These are phyloP conservation scores for Amoeboaphelidium protococcarum DNA, from an alignment of 371 early-diverging fungal species.

Conservation along the genomic window DNA sequence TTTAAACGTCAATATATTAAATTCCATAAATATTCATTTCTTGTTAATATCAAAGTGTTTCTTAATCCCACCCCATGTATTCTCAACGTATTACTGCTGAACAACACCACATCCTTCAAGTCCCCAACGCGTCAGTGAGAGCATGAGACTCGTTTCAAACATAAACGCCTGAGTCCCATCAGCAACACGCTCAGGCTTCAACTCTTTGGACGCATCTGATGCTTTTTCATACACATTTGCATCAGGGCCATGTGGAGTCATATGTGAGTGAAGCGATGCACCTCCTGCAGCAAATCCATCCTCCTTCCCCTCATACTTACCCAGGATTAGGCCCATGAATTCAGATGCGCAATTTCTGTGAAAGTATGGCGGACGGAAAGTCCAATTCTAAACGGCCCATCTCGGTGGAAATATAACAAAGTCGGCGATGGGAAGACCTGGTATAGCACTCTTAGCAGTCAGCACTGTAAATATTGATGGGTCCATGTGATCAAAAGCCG, in stretches of 20 bases:
- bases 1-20: background rate
- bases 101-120: constrained; percentile 21
- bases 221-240: constrained; percentile 49
- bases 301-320: constrained; percentile 76
- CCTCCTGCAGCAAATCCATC: constrained; percentile 75
- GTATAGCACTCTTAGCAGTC: constrained; percentile 58
- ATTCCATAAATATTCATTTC: background rate
- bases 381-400: constrained; percentile 73
- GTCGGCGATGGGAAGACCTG: constrained; percentile 73
- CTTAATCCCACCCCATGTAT: background rate
- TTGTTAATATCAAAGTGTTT: background rate
- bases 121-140: constrained; percentile 63
- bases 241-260: constrained; percentile 89
- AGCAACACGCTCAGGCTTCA: constrained; percentile 44
- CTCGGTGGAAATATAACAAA: constrained; percentile 93
- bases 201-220: constrained; percentile 31
- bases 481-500: constrained; percentile 70
- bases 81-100: background rate
- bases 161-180: constrained; percentile 70
- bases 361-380: constrained; percentile 76
- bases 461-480: constrained; percentile 86
- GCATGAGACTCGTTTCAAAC: constrained; percentile 68
- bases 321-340: constrained; percentile 83
- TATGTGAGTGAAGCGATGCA: constrained; percentile 31
- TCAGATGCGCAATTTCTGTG: constrained; percentile 84